These are phyloP conservation scores for Cadophora luteo-olivacea DNA, from an alignment of 2,329 filamentous ascomycete species.

Conservation along the genomic window DNA sequence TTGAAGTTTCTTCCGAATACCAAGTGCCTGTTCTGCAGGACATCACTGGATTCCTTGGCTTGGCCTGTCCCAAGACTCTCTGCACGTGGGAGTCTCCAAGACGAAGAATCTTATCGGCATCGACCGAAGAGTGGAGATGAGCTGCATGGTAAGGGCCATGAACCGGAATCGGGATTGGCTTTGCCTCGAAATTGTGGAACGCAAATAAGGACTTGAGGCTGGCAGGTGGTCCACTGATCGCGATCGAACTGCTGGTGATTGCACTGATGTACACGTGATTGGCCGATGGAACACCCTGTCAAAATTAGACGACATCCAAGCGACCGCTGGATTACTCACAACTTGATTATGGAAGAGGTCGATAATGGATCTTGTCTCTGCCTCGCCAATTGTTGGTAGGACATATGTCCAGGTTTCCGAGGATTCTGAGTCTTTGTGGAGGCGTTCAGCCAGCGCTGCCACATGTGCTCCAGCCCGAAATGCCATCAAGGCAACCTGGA, in stretches of 20 bases:
- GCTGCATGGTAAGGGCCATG: conserved; percentile 63
- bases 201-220: conserved; percentile 54
- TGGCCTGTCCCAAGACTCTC: conserved; percentile 50
- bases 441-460: conserved; percentile 29
- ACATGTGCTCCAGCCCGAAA: conserved; percentile 55
- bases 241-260: conserved; percentile 54
- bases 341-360: conserved; percentile 63
- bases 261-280: conserved; percentile 61
- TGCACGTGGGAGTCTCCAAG: conserved; percentile 50
- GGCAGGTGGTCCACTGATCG: conserved; percentile 60
- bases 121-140: conserved; percentile 55
- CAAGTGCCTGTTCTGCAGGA: conserved; percentile 50
- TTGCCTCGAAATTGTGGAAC: conserved; percentile 49
- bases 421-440: conserved; percentile 44
- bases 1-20: conserved; percentile 29
- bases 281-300: conserved; percentile 52
- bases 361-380: conserved; percentile 57
- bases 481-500: conserved; percentile 69
- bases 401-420: conserved; percentile 72
- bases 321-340: conserved; percentile 45
- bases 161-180: conserved; percentile 57
- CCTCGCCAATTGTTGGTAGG: conserved; percentile 61
- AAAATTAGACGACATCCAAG: conserved; percentile 18
- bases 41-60: conserved; percentile 56
- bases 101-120: conserved; percentile 54